Percentiles rank a stretch among this genome's conserved stretches.
phyloP scores from a whole-genome alignment of 2,329 filamentous ascomycete genomes.

The Paecilomyces formosus region DNA sequence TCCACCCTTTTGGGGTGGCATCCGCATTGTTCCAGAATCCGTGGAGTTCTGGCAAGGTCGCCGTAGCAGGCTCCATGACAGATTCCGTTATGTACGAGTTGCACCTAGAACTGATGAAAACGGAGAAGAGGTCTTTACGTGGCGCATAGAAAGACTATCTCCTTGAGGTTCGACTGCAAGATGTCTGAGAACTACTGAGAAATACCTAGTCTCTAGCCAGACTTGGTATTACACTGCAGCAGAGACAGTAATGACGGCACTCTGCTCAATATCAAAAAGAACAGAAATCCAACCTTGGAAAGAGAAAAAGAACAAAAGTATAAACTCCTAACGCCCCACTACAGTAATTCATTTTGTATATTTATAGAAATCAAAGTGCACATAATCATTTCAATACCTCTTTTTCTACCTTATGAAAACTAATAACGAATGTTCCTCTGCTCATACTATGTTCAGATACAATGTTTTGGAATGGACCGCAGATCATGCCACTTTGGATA shows the following conservation, averaged over 20 bases:
- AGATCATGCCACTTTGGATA: neutral
- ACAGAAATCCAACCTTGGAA: neutral
- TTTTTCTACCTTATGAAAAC: neutral
- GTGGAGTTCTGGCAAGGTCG: conserved; percentile 97
- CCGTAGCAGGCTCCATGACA: conserved; percentile 83
- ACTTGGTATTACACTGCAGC: neutral
- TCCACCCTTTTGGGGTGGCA: conserved; percentile 88
- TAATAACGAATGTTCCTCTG: neutral
- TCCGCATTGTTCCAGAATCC: conserved; percentile 75
- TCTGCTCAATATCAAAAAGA: neutral
- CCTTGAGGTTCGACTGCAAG: conserved; percentile 16
- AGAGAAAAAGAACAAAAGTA: neutral
- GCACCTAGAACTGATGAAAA: conserved; percentile 49
- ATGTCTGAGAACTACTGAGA: neutral
- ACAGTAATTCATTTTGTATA: neutral
- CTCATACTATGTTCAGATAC: neutral
- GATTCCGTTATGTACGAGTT: conserved; percentile 73
- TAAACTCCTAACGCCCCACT: neutral
- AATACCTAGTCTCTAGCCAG: neutral
- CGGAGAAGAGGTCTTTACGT: conserved; percentile 44
- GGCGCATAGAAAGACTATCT: conserved; percentile 33
- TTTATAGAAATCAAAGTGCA: neutral
- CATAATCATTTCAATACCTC: neutral
- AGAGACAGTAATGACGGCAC: neutral
- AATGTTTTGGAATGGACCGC: neutral